Evolutionary conservation across 163 green algal species (phyloP).

Genomic region (Chlorella variabilis): DNA sequence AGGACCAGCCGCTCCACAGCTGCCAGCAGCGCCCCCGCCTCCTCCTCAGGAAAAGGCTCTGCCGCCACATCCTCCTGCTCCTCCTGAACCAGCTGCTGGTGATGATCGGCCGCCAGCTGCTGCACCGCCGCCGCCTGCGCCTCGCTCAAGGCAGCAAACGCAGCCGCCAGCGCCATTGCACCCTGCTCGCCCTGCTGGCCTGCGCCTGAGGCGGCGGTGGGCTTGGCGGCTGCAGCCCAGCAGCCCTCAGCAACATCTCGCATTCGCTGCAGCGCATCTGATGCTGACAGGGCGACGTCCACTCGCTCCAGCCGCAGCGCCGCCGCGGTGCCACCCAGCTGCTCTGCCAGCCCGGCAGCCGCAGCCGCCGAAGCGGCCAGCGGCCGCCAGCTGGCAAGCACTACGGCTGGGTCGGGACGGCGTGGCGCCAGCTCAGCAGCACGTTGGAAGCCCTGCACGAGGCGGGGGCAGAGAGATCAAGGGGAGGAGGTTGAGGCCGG

Average conservation of each 20-base stretch:
- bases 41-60: background rate
- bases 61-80: background rate
- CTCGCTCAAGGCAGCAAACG: slow-evolving; percentile 26
- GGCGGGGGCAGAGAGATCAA: background rate
- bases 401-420: background rate
- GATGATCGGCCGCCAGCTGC: slow-evolving; percentile 7
- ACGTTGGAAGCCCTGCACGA: slow-evolving; percentile 36
- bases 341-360: slow-evolving; percentile 3
- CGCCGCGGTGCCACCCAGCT: background rate
- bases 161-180: background rate
- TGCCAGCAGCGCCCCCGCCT: background rate
- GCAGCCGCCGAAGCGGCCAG: slow-evolving; percentile 4
- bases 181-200: too few relatives aligned
- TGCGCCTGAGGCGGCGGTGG: background rate
- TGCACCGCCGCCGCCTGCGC: slow-evolving; percentile 4
- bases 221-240: background rate
- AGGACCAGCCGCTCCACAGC: slow-evolving; percentile 35
- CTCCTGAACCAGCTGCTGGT: background rate
- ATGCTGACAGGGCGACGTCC: slow-evolving; percentile 17
- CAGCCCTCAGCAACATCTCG: background rate
- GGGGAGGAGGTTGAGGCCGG: too few relatives aligned
- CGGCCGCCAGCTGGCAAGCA: slow-evolving; percentile 12
- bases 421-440: slow-evolving; percentile 19
- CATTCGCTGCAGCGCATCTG: slow-evolving; percentile 3
- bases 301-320: slow-evolving; percentile 29